Evolutionary conservation across 495 filamentous ascomycete species (phyloP), one percentile per base, ranked within the genome.

Genomic region (Tuber calosporum): DNA sequence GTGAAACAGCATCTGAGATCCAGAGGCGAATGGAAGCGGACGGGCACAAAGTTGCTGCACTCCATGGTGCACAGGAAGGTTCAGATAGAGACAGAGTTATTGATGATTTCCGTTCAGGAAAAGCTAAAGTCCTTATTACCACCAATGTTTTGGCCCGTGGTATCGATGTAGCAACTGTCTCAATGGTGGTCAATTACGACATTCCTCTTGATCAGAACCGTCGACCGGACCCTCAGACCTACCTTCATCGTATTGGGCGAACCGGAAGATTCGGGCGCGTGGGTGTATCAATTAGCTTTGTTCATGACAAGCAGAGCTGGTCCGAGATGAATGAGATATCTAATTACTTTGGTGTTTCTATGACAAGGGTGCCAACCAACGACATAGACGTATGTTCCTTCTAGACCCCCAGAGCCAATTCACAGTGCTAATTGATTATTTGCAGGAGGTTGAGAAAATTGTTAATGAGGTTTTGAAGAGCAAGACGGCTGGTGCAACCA

Each of bases 111-210:
- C 90, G 95, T 74, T 86, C 82, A 34, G 93, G 94, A 69, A 85
- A 88, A 38, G 91, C 92, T 70, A 99, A 98, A 85, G 95, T 99
- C n/a, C 89, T 99, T 73, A 97, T 98, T 80, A 94, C 96, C 0
- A 99, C 96, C 78, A 98, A 99, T 81, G 94, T 99, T 48, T 88
- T 99, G 69, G 91, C 96, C 8, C 92, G 96, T 80, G 96, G 96
- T 79, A 97, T 99, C 75, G 96, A 99, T 83, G 93, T 99, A 17
- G 92, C 93, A 41, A 93, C 93, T 30, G 96, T 98, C 4, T 96
- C 93, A 26, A 92, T 99, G 87, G 96, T 99, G 43, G 90, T 99
- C 84, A 99, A 99, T 85, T 99, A 98, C 83, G 90, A 90, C 79
- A 88, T 90, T 74, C 88, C 88, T 1, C 88, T 89, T 84, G 88